These are phyloP conservation scores for Solanum aculeatissimum DNA, from an alignment of 305 asterid genomes.

Conservation along the genomic window DNA sequence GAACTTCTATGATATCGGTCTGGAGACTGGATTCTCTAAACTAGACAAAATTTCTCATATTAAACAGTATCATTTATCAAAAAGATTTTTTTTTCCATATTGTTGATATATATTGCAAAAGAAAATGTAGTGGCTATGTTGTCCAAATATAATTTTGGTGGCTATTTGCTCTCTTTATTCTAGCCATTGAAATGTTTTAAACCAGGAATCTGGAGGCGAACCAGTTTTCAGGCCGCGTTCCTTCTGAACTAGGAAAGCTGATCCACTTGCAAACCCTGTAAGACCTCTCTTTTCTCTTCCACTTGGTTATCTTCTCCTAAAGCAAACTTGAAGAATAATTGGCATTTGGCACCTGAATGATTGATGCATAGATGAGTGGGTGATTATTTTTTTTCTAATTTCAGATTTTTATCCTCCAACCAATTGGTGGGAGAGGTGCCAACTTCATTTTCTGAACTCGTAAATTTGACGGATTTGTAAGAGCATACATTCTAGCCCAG, in stretches of 20 bases:
- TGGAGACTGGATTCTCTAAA: not conserved
- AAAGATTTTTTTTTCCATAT: no score
- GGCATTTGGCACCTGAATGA: not conserved
- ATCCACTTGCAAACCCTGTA: constrained; percentile 53
- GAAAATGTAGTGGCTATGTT: not conserved
- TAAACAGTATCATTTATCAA: not conserved
- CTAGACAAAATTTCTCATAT: not conserved
- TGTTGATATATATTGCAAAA: not conserved
- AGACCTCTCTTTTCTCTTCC: constrained; percentile 16
- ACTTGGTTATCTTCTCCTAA: not conserved
- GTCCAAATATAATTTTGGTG: not conserved
- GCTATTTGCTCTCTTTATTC: not conserved
- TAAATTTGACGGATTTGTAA: constrained; percentile 67
- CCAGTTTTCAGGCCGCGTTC: constrained; percentile 66
- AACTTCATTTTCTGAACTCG: constrained; percentile 40
- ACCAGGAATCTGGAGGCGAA: constrained; percentile 85
- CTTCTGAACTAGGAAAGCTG: constrained; percentile 63
- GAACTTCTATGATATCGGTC: not conserved
- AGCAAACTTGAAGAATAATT: not conserved
- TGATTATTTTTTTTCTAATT: constrained; percentile 6
- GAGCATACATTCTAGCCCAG: constrained; percentile 11
- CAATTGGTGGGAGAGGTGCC: constrained; percentile 59
- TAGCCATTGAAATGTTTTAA: constrained; percentile 1
- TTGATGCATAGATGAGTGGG: not conserved
- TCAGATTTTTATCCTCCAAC: constrained; percentile 84